Evolutionary conservation across 164 flowering plant genomes (phyloP), one percentile per base, ranked within the genome.

Genomic region (Taxillus chinensis): DNA sequence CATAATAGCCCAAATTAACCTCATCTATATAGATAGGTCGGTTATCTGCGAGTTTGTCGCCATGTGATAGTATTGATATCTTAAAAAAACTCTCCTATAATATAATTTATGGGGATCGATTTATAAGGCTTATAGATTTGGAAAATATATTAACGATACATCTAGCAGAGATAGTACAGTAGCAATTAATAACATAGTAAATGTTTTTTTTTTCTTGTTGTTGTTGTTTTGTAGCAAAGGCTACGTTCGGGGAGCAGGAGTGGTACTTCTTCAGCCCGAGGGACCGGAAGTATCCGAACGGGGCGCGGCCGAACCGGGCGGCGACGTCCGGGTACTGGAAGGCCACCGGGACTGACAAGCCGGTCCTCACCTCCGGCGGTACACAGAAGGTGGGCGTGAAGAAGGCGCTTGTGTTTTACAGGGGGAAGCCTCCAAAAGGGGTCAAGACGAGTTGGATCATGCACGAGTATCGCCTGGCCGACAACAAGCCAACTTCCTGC

Each of bases 301-400:
- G 98, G 0, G 90, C 92, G 0, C 61, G 98, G 70, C 96, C 96
- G 3, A 91, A 88, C 64, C 55, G 97, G 56, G 97, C 96, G 3
- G 96, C 97, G 7, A 85, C 88, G 1, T 86, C 97, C 0, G 97
- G 97, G 37, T 91, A 88, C 55, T 91, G 97, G 97, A 91, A 91
- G 71, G 97, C 97, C 0, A 91, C 97, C 1, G 97, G 97, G n/a
- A 91, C 97, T 0, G 97, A 91, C 57, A 91, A 86, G 74, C 92
- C 98, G 7, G 84, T 91, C 41, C 39, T 86, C 55, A 68, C 82
- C 7, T 75, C 85, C 0, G 87, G 82, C 0, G 90, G 96, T 40
- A 77, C 77, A 16, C 90, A 85, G 58, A 86, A 84, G 64, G 82
- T 88, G 17, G 97, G 97, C 1, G 96, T 91, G 16, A 91, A 88